Percentiles rank a stretch among this genome's conserved stretches.
These are phyloP conservation scores for Fraxinus greggii DNA, from an alignment of 305 asterid species.

Conservation along the genomic window DNA sequence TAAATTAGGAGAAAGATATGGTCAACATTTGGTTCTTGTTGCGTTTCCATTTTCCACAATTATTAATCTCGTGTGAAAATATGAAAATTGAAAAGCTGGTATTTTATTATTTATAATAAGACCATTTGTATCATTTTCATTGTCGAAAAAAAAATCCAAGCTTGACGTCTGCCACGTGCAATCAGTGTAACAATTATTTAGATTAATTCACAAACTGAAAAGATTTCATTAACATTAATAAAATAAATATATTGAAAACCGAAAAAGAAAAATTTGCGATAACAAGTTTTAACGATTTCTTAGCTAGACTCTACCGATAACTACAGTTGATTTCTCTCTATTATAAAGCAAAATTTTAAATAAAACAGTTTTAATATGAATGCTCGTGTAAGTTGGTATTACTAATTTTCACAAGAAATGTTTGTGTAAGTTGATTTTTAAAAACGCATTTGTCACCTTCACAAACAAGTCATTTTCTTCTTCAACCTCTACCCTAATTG, in stretches of 20 bases:
- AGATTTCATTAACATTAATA: no score
- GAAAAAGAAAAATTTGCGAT: no score
- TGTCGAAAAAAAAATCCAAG: background rate
- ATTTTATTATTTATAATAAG: background rate
- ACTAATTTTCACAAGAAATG: background rate
- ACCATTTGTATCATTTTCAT: background rate
- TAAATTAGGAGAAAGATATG: background rate
- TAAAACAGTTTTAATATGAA: no score
- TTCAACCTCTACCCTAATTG: background rate
- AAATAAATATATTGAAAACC: no score
- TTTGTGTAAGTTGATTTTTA: background rate
- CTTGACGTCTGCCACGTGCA: background rate
- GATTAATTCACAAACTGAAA: no score
- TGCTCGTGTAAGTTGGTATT: no score
- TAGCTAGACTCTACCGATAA: no score
- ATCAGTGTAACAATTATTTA: background rate
- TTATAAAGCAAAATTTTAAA: background rate
- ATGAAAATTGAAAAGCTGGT: background rate
- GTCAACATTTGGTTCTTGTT: background rate
- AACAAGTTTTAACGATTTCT: no score
- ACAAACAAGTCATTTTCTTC: background rate
- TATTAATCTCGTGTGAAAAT: background rate
- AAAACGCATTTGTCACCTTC: background rate
- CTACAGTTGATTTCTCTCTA: background rate
- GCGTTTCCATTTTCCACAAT: background rate